A percentile compares a stretch with the other conserved stretches of the same genome.
phyloP scores from a whole-genome alignment of 2,329 filamentous ascomycete genomes.

The Plenodomus lindquistii region DNA sequence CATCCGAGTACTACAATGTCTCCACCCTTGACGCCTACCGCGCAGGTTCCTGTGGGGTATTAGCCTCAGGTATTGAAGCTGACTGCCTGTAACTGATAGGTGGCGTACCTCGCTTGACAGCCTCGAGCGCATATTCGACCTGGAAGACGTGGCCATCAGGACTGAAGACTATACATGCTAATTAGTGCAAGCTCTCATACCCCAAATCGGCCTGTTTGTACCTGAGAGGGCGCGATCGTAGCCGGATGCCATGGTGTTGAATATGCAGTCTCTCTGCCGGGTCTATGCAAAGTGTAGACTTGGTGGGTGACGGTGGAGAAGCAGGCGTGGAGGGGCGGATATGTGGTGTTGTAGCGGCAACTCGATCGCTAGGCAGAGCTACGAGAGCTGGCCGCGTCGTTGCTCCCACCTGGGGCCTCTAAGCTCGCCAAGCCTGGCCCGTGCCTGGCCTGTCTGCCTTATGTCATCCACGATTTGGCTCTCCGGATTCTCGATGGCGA shows the following conservation, averaged over 20 bases:
- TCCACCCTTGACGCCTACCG: conserved; percentile 92
- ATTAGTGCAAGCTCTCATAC: conserved; percentile 27
- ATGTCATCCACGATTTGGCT: conserved; percentile 28
- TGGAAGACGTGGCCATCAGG: conserved; percentile 99
- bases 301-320: background rate
- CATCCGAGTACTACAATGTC: conserved; percentile 96
- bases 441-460: conserved; percentile 28
- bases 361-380: conserved; percentile 33
- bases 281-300: background rate
- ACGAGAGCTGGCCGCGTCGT: conserved; percentile 45
- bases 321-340: background rate
- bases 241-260: conserved; percentile 75
- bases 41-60: conserved; percentile 76
- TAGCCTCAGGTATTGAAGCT: conserved; percentile 8
- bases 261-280: background rate
- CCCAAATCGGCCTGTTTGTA: conserved; percentile 56
- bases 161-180: conserved; percentile 76
- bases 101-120: conserved; percentile 89
- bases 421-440: conserved; percentile 33
- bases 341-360: background rate
- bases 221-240: conserved; percentile 99
- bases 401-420: conserved; percentile 37
- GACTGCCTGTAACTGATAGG: background rate
- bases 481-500: conserved; percentile 15
- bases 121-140: conserved; percentile 98